Base-by-base conservation (phyloP, 352 stramenopile species). In the Phytophthora nicotianae region DNA sequence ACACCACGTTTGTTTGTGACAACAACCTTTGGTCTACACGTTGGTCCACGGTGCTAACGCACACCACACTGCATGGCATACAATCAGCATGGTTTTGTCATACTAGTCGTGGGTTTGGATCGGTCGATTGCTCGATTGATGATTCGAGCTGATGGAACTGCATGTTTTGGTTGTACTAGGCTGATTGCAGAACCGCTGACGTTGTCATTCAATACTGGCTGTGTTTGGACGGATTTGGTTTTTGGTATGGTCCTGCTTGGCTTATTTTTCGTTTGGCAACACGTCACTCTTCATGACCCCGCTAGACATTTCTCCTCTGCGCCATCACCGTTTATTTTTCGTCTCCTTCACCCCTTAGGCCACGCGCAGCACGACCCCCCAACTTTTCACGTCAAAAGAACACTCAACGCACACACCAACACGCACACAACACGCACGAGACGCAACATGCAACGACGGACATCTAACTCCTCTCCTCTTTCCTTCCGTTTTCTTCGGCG, bases 361-460 rank as follows among this genome's bases (percentile, higher is more conserved):
- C 26, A 32, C 26, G 26, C 8, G 29, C n/a, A 27, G 40, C 19
- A 23, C 24, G 5, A 17, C 3, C 33, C n/a, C 16, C 24, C 17
- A n/a, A n/a, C n/a, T n/a, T 49, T 46, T 53, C 62, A 70, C 55
- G 35, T 59, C 48, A 58, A 57, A 40, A 50, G 26, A 23, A 19
- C 14, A 68, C 37, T 40, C 45, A 48, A 65, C 14, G 7, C 52
- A 53, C 43, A 68, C 43, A 63, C 56, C 47, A 49, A 63, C 48
- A 71, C 58, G 38, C 37, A 65, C 46, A 65, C 35, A 58, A 62
- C 49, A 70, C 57, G 40, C 54, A 65, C 48, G 26, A 60, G 40
- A 70, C 48, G n/a, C 56, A 64, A 65, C 62, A 62, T 58, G 42
- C 54, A 70, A 66, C 35, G 13, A 52, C 54, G 38, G 26, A 37